These are phyloP conservation scores for Pholiota molesta DNA, from an alignment of 768 basidiomycete species.

Conservation along the genomic window DNA sequence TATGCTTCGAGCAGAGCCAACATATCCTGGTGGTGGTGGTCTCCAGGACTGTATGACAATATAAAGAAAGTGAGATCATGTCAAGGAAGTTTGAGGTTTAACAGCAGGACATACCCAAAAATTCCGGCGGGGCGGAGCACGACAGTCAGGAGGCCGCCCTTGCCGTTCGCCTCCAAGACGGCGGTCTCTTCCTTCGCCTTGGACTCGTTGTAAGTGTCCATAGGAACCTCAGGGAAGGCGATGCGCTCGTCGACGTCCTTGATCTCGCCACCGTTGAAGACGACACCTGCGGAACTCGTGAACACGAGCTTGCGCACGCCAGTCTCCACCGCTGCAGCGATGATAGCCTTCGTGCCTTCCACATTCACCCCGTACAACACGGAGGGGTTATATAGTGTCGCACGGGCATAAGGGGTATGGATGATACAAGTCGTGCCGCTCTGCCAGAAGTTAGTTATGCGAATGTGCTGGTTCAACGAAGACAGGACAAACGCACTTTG, in stretches of 20 bases:
- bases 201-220: slow-evolving; percentile 94
- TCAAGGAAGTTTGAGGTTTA: not conserved
- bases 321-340: slow-evolving; percentile 74
- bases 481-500: slow-evolving; percentile 52
- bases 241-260: slow-evolving; percentile 89
- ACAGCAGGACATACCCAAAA: slow-evolving; percentile 70
- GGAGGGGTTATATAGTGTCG: slow-evolving; percentile 60
- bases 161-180: slow-evolving; percentile 85
- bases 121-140: slow-evolving; percentile 93
- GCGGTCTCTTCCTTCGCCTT: slow-evolving; percentile 88
- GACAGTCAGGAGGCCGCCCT: slow-evolving; percentile 83
- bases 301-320: slow-evolving; percentile 89
- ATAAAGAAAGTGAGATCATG: not conserved
- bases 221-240: slow-evolving; percentile 67
- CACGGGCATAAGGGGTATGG: slow-evolving; percentile 90
- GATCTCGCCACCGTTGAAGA: slow-evolving; percentile 82
- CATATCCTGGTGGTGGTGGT: slow-evolving; percentile 86
- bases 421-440: slow-evolving; percentile 89
- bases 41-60: slow-evolving; percentile 69
- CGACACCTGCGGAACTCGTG: slow-evolving; percentile 91
- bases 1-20: slow-evolving; percentile 79
- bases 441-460: slow-evolving; percentile 35
- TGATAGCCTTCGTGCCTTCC: slow-evolving; percentile 83
- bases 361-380: slow-evolving; percentile 95
- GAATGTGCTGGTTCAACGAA: slow-evolving; percentile 3